A percentile compares a stretch with the other conserved stretches of the same genome.
phyloP scores from a whole-genome alignment of 805 yeast species.

The Candida golubevii region DNA sequence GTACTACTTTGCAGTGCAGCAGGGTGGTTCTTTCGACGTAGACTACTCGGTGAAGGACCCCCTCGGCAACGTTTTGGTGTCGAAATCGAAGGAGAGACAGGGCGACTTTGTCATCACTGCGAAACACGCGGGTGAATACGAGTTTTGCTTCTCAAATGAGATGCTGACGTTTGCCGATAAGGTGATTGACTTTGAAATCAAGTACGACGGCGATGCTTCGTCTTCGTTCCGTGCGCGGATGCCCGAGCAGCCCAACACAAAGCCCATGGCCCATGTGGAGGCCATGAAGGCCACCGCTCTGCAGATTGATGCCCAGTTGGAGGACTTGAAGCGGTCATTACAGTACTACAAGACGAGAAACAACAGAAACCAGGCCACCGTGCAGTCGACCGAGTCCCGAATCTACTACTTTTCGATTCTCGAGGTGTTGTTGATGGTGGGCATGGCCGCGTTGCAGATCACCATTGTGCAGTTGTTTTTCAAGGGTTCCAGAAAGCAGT shows the following conservation, averaged over 20 bases:
- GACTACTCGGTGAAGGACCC: slow-evolving; percentile 67
- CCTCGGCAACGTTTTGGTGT: slow-evolving; percentile 46
- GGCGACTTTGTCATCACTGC: slow-evolving; percentile 77
- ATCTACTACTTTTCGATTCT: slow-evolving; percentile 70
- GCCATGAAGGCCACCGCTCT: slow-evolving; percentile 52
- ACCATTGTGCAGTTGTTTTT: slow-evolving; percentile 65
- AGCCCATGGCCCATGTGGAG: slow-evolving; percentile 50
- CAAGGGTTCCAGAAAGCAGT: slow-evolving; percentile 65
- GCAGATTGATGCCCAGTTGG: slow-evolving; percentile 56
- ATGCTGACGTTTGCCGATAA: slow-evolving; percentile 81
- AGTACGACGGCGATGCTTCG: slow-evolving; percentile 40
- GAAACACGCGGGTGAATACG: slow-evolving; percentile 69
- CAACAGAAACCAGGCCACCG: slow-evolving; percentile 87
- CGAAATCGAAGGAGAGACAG: slow-evolving; percentile 62
- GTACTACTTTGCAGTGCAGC: slow-evolving; percentile 78
- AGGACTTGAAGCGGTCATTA: slow-evolving; percentile 52
- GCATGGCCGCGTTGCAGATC: slow-evolving; percentile 68
- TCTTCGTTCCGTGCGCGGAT: slow-evolving; percentile 52
- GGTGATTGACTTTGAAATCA: slow-evolving; percentile 78
- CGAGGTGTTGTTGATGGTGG: slow-evolving; percentile 69
- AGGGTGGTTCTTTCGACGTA: slow-evolving; percentile 76
- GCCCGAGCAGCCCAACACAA: slow-evolving; percentile 48
- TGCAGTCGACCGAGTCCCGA: slow-evolving; percentile 71
- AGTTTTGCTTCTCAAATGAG: slow-evolving; percentile 78
- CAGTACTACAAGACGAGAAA: slow-evolving; percentile 88